Percentiles rank a stretch among this genome's conserved stretches.
phyloP scores from a whole-genome alignment of 1,284 basidiomycete species.

The Sphaerobolus stellatus region DNA sequence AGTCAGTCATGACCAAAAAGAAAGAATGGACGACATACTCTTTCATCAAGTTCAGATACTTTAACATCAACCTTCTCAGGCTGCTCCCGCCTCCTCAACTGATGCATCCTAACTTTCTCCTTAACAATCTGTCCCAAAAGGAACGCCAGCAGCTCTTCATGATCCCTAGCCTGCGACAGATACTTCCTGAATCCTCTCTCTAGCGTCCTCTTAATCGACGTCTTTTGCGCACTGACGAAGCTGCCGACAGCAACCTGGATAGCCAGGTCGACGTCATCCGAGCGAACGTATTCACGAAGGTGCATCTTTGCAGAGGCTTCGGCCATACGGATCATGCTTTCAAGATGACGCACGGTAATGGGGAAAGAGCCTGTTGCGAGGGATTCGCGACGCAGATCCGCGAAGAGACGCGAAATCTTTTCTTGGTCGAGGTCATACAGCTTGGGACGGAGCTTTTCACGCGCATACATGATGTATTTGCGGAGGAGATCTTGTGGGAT shows the following conservation, averaged over 20 bases:
- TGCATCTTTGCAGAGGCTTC: constrained; percentile 99
- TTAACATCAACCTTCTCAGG: constrained; percentile 76
- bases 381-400: constrained; percentile 95
- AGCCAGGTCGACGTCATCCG: constrained; percentile 96
- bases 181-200: constrained; percentile 98
- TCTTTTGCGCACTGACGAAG: constrained; percentile 97
- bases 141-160: constrained; percentile 95
- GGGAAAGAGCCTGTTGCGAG: constrained; percentile 96
- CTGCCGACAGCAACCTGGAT: constrained; percentile 94
- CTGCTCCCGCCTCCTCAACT: constrained; percentile 73
- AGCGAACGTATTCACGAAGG: constrained; percentile 90
- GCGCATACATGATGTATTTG: constrained; percentile 99
- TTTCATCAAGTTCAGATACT: constrained; percentile 76
- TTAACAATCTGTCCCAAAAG: constrained; percentile 93
- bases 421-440: constrained; percentile 95
- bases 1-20: constrained; percentile 6
- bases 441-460: constrained; percentile 90
- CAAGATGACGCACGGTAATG: constrained; percentile 96
- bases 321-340: constrained; percentile 99
- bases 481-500: constrained; percentile 96
- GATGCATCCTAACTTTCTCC: constrained; percentile 86
- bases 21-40: constrained; percentile 49
- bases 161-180: constrained; percentile 89
- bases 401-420: constrained; percentile 91
- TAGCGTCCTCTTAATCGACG: constrained; percentile 96